A percentile compares a stretch with the other conserved stretches of the same genome.
Evolutionary conservation across 2,329 filamentous ascomycete species (phyloP).

Genomic region (Alternaria tenuissima): DNA sequence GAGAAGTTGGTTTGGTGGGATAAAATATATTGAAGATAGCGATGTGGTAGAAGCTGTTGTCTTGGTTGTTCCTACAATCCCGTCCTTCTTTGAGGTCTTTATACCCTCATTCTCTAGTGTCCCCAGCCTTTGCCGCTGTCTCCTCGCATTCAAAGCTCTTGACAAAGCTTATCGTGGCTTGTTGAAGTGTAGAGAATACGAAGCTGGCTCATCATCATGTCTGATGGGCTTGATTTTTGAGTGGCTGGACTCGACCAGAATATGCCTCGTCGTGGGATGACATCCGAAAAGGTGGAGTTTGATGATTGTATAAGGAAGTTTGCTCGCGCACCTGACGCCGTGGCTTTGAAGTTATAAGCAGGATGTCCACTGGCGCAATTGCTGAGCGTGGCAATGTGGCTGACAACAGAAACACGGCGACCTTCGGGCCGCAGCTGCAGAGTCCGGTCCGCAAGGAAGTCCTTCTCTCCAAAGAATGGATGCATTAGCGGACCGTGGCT

Average conservation of each 20-base stretch:
- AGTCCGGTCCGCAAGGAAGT: not conserved
- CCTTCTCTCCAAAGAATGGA: not conserved
- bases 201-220: not conserved
- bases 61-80: not conserved
- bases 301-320: not conserved
- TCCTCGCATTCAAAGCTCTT: not conserved
- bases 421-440: conserved; percentile 2
- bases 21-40: not conserved
- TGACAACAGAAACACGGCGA: not conserved
- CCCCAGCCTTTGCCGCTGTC: not conserved
- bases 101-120: not conserved
- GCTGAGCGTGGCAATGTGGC: not conserved
- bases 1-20: not conserved
- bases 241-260: not conserved
- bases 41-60: not conserved
- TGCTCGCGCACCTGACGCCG: conserved; percentile 2
- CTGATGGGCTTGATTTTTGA: conserved; percentile 6
- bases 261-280: not conserved
- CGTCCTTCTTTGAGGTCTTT: not conserved
- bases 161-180: conserved; percentile 2
- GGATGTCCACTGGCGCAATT: not conserved
- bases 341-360: conserved; percentile 4
- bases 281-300: not conserved
- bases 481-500: not conserved
- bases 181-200: conserved; percentile 4